Base-by-base conservation (phyloP, 2,329 filamentous ascomycete genomes). In the Purpureocillium lavendulum region DNA sequence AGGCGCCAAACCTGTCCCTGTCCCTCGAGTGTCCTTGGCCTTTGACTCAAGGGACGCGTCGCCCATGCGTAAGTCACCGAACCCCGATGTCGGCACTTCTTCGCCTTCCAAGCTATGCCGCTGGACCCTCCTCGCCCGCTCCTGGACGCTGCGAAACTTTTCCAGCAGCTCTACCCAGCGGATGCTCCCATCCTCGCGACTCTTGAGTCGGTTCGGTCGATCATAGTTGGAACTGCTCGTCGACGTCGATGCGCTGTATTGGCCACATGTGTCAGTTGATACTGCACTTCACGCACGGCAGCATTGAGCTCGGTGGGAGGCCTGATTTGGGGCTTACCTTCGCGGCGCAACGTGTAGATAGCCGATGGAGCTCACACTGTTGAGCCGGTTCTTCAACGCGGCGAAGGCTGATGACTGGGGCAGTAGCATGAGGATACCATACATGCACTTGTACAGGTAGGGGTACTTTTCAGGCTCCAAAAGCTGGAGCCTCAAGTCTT, bases 391-490 rank as follows among this genome's bases (percentile, higher is more conserved):
- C 60, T 96, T 97, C 41, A 98, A 71, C 3, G 92, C 90, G 21
- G 89, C 92, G 64, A 98, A 98, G 8, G 92, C 94, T 21, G 88
- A 94, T 13, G 90, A 97, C 64, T 98, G 92, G 0, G 92, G 92
- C n/a, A 98, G 75, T 14, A 98, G 81, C 92, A 98, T 98, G 40
- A 98, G 71, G 34, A 98, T 77, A 9, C 92, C 92, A 55, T 97
- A 98, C 36, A 98, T 78, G 62, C 92, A 98, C 65, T 96, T 96
- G 70, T 98, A 97, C 2, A 98, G 71, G 58, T 94, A 87, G 3
- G 92, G 92, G 50, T 90, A 90, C 59, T 85, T 88, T 58, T 98
- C 94, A 1, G 92, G 92, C 57, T 98, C 92, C 8, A 98, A 76
- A 9, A 98, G 75, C 57, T 98, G 92, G 37, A 98, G 80, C 33